Conservation (phyloP, 2,329 filamentous ascomycete genomes). For the Aspergillus vadensis region DNA sequence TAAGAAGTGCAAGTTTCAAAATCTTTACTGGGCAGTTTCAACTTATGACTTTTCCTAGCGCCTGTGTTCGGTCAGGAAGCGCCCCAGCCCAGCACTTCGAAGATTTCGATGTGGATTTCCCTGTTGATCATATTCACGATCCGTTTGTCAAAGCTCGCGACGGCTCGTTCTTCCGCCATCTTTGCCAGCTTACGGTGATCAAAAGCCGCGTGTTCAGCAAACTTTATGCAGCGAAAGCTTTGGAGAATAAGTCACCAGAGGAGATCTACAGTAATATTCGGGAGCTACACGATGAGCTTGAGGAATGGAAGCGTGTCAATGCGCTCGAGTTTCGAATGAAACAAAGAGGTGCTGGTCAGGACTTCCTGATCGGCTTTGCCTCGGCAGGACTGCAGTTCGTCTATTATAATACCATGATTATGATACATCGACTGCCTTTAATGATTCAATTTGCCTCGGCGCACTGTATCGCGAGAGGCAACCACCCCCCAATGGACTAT, state of each 20-base stretch:
- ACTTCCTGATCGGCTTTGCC: constrained; percentile 85
- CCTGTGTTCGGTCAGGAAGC: constrained; percentile 64
- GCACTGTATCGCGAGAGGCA: constrained; percentile 74
- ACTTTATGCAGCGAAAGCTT: constrained; percentile 84
- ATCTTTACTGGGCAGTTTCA: not conserved
- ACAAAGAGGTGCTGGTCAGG: constrained; percentile 81
- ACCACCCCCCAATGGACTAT: constrained; percentile 18
- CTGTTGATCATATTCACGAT: constrained; percentile 82
- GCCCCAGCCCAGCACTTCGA: constrained; percentile 70
- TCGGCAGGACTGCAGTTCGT: constrained; percentile 88
- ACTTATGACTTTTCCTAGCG: not conserved
- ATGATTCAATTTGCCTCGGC: constrained; percentile 89
- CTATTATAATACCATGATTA: constrained; percentile 95
- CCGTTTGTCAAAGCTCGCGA: constrained; percentile 81
- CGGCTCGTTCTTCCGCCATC: constrained; percentile 88
- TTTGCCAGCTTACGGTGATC: constrained; percentile 85
- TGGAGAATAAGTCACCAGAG: constrained; percentile 75
- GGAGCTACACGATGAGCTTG: constrained; percentile 79
- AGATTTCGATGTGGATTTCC: constrained; percentile 90
- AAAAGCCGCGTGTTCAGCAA: constrained; percentile 88
- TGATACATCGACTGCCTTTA: constrained; percentile 93
- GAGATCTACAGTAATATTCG: constrained; percentile 89
- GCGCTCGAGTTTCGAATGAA: constrained; percentile 85
- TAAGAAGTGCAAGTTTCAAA: constrained; percentile 27
- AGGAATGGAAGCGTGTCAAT: constrained; percentile 89